phyloP scores from a whole-genome alignment of 768 basidiomycete species.

The Hygrocybe coccinea region DNA sequence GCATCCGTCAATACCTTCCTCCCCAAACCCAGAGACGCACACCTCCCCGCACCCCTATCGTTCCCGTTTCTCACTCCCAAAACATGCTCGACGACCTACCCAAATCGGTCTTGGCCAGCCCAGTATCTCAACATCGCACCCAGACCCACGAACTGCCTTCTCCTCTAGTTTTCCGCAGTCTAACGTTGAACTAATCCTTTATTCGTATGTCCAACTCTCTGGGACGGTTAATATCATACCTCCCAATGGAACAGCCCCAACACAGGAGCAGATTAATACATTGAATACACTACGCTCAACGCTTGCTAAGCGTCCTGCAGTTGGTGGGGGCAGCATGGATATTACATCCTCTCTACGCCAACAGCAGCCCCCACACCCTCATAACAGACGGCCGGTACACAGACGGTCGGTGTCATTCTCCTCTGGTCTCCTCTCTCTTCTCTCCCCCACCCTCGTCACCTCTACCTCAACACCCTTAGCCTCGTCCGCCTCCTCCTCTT shows the following conservation, averaged over 20 bases:
- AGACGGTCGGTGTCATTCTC: constrained; percentile 50
- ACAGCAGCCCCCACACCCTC: constrained; percentile 16
- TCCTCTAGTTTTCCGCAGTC: constrained; percentile 43
- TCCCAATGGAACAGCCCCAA: constrained; percentile 32
- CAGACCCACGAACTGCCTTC: constrained; percentile 37
- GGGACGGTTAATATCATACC: constrained; percentile 63
- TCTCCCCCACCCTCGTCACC: constrained; percentile 26
- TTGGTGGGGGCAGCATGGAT: constrained; percentile 80
- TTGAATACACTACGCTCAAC: constrained; percentile 46
- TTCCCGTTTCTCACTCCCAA: constrained; percentile 11
- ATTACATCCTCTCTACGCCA: constrained; percentile 48
- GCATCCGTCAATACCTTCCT: constrained; percentile 33
- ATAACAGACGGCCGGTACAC: constrained; percentile 35
- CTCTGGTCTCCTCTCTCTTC: constrained; percentile 46
- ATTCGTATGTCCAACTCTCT: constrained; percentile 77
- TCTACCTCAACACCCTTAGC: constrained; percentile 14
- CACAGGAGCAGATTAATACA: constrained; percentile 42
- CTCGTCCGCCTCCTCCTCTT: constrained; percentile 9
- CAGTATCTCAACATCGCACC: constrained; percentile 17
- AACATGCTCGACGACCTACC: constrained; percentile 30
- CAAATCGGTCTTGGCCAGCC: constrained; percentile 48
- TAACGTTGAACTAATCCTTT: constrained; percentile 68
- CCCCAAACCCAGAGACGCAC: constrained; percentile 28
- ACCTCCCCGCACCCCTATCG: constrained; percentile 25
- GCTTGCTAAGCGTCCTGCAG: constrained; percentile 43